Evolutionary conservation across 495 filamentous ascomycete genomes (phyloP), one percentile per base, ranked within the genome.

Genomic region (Penicillium tannophilum): DNA sequence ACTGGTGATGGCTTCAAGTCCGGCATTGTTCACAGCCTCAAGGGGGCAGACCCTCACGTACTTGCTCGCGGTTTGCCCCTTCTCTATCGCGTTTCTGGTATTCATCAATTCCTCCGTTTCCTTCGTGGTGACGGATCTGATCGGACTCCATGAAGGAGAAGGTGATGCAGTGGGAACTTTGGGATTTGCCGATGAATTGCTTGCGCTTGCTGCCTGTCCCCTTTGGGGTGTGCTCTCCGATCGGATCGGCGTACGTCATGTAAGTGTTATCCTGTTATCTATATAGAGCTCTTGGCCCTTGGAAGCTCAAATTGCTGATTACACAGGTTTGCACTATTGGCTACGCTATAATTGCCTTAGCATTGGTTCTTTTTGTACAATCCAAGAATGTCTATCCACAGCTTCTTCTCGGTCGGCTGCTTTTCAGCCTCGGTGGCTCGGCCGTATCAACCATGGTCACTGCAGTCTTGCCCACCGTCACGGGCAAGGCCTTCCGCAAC

Each of bases 391-490:
- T 97, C 2, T 97, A 96, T 70, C 93, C 94, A 28, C 87, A 96
- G 68, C 79, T 99, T 63, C 76, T 99, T 41, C 76, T 98, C 31
- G 93, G 88, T 23, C 81, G 94, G 59, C 78, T 97, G 39, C 76
- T 94, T 36, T 99, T 99, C 75, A 93, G 91, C 60, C 54, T 97
- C 12, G 94, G 94, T 11, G 94, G 90, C 4, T 89, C 93, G 14
- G 95, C 94, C 12, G 88, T 90, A 70, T 91, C 92, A 26, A 98
- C 95, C 2, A 99, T 99, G 94, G 94, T 99, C 30, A 97, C 95
- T 6, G 94, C 94, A 1, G 90, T 95, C 26, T 79, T 98, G 17
- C 95, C 94, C 2, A 88, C 89, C 6, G 90, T 98, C 69, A 92
- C 91, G 17, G 81, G 68, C 66, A 80, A 52, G 65, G 61, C 55